Base-by-base conservation (phyloP, 257 asterid genomes). In the Marsdenia floribunda region DNA sequence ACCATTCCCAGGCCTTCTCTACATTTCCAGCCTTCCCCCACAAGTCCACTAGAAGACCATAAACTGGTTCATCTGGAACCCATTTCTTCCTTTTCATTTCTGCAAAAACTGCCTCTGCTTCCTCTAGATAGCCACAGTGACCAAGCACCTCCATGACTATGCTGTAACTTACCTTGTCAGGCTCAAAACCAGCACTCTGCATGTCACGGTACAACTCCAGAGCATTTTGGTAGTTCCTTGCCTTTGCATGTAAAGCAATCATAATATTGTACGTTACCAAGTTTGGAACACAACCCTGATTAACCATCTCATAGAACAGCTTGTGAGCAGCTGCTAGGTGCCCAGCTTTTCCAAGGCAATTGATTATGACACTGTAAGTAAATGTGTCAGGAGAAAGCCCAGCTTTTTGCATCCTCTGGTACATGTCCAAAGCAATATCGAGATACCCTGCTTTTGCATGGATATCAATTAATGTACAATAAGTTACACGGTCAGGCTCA, bases 121-220 rank as follows among this genome's bases (percentile, higher is more conserved):
- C 99, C 19, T 92, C 97, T 49, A 92, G 84, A 81, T 85, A 88
- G 65, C 99, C 99, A 79, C 93, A 92, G 68, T 94, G 98, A 66
- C 99, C 99, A 67, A 94, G 93, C 76, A 90, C 99, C 83, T 94
- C 99, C 99, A 94, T 94, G 21, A 94, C 90, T 61, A 92, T 92
- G 83, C 96, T 90, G 86, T 92, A 94, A 13, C 98, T 92, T 80
- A 94, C 99, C 78, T 89, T 94, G 75, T 94, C 99, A 0, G 99
- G 98, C 80, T 88, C 87, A 72, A 89, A 94, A 75, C 99, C 99
- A 75, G 96, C 97, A 58, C 80, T 83, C 82, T 94, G 92, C 98
- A 94, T 90, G 76, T 94, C 97, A 9, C 96, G 93, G 52, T 92
- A 94, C 33, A 94, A 82, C 89, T 90, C 91, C 26, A 94, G 81